A percentile compares a stretch with the other conserved stretches of the same genome.
phyloP scores from a whole-genome alignment of 2,329 filamentous ascomycete genomes.

The Delphinella strobiligena region DNA sequence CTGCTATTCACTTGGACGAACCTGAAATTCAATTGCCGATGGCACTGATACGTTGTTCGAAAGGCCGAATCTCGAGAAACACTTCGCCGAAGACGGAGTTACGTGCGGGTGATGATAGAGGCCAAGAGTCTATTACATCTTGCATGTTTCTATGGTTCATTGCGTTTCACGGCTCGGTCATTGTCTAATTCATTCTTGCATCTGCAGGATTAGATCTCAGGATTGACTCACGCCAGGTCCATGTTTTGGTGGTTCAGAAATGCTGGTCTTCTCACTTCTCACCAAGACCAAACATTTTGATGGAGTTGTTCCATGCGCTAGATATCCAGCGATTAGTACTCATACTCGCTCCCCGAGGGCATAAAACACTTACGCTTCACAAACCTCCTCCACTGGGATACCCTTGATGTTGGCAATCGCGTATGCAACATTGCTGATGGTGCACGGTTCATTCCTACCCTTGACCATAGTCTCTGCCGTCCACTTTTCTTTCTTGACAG shows the following conservation, averaged over 20 bases:
- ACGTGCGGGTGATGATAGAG: too few species aligned
- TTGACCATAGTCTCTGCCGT: constrained; percentile 80
- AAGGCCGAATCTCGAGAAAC: too few species aligned
- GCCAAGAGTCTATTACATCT: too few species aligned
- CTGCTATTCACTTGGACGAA: too few species aligned
- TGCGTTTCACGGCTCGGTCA: too few species aligned
- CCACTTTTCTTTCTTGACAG: constrained; percentile 96
- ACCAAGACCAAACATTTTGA: constrained; percentile 64
- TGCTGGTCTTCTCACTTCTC: constrained; percentile 26
- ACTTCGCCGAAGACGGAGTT: too few species aligned
- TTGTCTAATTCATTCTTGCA: too few species aligned
- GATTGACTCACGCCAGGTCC: not conserved
- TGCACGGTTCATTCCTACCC: constrained; percentile 84
- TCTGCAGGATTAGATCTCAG: too few species aligned
- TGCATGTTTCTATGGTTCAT: too few species aligned
- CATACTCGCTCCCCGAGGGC: not conserved
- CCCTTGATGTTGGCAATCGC: constrained; percentile 81
- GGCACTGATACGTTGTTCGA: too few species aligned
- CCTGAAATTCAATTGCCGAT: too few species aligned
- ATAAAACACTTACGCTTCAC: constrained; percentile 56
- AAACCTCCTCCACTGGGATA: constrained; percentile 66
- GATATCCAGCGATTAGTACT: constrained; percentile 23
- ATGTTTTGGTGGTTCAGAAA: too few species aligned
- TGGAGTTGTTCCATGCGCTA: constrained; percentile 73
- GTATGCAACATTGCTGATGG: constrained; percentile 75